Conservation (phyloP, 371 early-diverging fungal genomes). For the Phascolomyces articulosus region DNA sequence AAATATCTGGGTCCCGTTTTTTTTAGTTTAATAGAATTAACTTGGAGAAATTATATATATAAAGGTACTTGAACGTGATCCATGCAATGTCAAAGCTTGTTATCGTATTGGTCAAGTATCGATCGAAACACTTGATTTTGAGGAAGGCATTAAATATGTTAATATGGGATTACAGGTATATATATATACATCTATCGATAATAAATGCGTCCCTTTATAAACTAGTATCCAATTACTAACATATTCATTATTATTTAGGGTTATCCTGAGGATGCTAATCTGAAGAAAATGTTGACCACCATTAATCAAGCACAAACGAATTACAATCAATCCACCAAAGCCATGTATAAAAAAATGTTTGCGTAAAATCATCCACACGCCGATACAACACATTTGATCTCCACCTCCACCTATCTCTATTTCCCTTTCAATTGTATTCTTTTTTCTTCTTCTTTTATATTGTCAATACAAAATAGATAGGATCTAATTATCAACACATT, state of each 20-base stretch:
- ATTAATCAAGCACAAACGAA: slow-evolving; percentile 17
- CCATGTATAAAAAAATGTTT: slow-evolving; percentile 36
- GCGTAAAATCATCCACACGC: background rate
- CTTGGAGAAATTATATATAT: too few relatives aligned
- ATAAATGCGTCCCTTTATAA: too few relatives aligned
- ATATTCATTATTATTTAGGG: background rate
- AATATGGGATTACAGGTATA: slow-evolving; percentile 52
- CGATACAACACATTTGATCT: too few relatives aligned
- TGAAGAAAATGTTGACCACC: slow-evolving; percentile 8
- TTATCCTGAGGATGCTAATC: slow-evolving; percentile 20
- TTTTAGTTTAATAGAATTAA: too few relatives aligned
- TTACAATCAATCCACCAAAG: slow-evolving; percentile 18
- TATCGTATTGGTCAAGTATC: slow-evolving; percentile 67
- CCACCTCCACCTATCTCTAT: too few relatives aligned
- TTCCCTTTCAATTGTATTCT: too few relatives aligned
- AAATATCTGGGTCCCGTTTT: too few relatives aligned
- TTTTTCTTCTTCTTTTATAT: too few relatives aligned
- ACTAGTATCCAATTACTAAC: too few relatives aligned
- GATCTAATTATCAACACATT: too few relatives aligned
- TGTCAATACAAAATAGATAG: too few relatives aligned
- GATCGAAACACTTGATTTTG: slow-evolving; percentile 54
- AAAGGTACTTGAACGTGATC: slow-evolving; percentile 58
- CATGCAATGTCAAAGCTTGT: slow-evolving; percentile 60
- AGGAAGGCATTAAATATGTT: slow-evolving; percentile 49
- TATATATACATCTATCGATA: background rate